phyloP scores from a whole-genome alignment of 257 asterid species.

The Lycium barbarum region DNA sequence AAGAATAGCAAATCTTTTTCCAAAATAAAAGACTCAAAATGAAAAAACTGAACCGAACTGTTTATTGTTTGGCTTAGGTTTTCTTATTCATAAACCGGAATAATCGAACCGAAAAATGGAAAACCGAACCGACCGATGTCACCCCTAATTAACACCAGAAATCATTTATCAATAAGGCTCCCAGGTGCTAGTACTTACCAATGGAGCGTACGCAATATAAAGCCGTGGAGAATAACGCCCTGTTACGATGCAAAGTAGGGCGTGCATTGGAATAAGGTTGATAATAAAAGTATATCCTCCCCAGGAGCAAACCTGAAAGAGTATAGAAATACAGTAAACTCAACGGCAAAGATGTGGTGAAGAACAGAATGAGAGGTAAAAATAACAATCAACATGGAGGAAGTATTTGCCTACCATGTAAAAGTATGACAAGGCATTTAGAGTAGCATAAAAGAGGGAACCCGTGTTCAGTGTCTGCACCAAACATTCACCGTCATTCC shows the following conservation, averaged over 20 bases:
- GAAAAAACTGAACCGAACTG: neutral
- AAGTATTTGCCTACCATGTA: slow-evolving; percentile 72
- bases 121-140: neutral
- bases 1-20: neutral
- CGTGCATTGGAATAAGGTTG: slow-evolving; percentile 99
- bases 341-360: neutral
- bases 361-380: neutral
- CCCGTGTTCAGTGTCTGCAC: slow-evolving; percentile 98
- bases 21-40: neutral
- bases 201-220: slow-evolving; percentile 97
- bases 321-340: neutral
- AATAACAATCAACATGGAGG: slow-evolving; percentile 18
- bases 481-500: slow-evolving; percentile 27
- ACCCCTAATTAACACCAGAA: neutral
- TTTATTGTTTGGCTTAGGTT: neutral
- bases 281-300: slow-evolving; percentile 99
- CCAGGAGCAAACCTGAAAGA: slow-evolving; percentile 97
- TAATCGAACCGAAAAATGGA: neutral
- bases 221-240: slow-evolving; percentile 90
- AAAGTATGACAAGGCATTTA: slow-evolving; percentile 90
- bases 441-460: slow-evolving; percentile 93
- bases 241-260: slow-evolving; percentile 73
- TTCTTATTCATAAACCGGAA: neutral
- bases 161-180: neutral
- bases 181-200: slow-evolving; percentile 61